These are phyloP conservation scores for Lavandula angustifolia DNA, from an alignment of 257 asterid genomes.

Conservation along the genomic window DNA sequence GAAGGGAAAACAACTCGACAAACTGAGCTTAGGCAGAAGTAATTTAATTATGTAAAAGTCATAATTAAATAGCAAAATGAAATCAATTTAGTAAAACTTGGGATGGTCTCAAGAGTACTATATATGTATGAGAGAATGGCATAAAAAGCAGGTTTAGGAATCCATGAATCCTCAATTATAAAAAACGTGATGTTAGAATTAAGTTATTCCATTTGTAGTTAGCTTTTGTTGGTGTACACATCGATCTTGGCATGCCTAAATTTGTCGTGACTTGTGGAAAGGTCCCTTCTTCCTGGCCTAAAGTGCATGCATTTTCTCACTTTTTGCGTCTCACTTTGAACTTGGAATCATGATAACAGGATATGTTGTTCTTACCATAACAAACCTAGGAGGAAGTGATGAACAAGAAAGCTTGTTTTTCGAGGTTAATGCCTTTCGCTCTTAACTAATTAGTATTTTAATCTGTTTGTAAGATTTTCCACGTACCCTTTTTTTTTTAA, in stretches of 20 bases:
- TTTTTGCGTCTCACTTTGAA: constrained; percentile 1
- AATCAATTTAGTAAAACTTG: not conserved
- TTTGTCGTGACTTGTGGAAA: constrained; percentile 29
- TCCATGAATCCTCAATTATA: constrained; percentile 20
- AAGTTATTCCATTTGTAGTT: not conserved
- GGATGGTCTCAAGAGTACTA: too few relatives aligned
- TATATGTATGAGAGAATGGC: constrained; percentile 22
- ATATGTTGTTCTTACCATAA: constrained; percentile 11
- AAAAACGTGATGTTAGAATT: too few relatives aligned
- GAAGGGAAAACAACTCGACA: too few relatives aligned
- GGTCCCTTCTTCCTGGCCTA: constrained; percentile 2
- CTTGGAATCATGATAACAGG: constrained; percentile 1
- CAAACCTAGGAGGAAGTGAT: constrained; percentile 31
- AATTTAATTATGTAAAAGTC: too few relatives aligned
- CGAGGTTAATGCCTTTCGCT: constrained; percentile 18
- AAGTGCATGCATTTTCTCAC: constrained; percentile 22
- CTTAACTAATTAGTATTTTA: not conserved
- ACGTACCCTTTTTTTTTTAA: not conserved
- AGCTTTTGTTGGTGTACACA: not conserved
- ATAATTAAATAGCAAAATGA: too few relatives aligned
- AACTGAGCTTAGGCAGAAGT: too few relatives aligned
- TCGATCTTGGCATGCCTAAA: constrained; percentile 33
- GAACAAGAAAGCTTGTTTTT: not conserved
- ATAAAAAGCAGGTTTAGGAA: constrained; percentile 38
- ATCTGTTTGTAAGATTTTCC: not conserved